Evolutionary conservation across 495 filamentous ascomycete species (phyloP).

Genomic region (Penicillium canariense): DNA sequence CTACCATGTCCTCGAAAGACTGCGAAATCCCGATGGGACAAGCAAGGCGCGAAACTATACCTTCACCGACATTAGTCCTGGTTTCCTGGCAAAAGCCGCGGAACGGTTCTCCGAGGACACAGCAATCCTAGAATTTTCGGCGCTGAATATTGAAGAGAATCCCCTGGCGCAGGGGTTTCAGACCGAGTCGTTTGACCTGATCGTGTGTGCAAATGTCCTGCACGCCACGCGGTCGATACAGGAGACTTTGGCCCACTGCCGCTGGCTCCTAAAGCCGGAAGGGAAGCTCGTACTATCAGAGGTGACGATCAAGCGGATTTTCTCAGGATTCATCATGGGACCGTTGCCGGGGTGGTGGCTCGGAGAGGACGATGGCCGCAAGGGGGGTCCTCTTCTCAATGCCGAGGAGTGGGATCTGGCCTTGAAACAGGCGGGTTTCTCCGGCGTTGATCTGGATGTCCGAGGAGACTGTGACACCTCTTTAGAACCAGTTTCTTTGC

Average conservation of each 20-base stretch:
- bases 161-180: neutral
- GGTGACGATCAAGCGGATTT: neutral
- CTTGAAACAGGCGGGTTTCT: neutral
- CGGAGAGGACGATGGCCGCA: too few species aligned
- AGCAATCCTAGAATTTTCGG: too few species aligned
- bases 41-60: too few species aligned
- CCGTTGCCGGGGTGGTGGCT: too few species aligned
- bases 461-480: too few species aligned
- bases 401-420: neutral
- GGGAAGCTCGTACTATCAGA: neutral
- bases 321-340: neutral
- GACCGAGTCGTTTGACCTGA: neutral
- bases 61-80: too few species aligned
- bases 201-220: neutral
- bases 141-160: neutral
- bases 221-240: neutral
- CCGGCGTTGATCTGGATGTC: neutral
- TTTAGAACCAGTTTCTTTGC: too few species aligned
- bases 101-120: too few species aligned
- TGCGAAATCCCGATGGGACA: too few species aligned
- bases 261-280: too few species aligned
- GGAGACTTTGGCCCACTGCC: neutral
- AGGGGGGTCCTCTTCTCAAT: neutral
- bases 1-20: too few species aligned
- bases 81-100: too few species aligned